Percentiles rank a stretch among this genome's conserved stretches.
These are phyloP conservation scores for Alternaria metachromatica DNA, from an alignment of 2,329 filamentous ascomycete genomes.

Conservation along the genomic window DNA sequence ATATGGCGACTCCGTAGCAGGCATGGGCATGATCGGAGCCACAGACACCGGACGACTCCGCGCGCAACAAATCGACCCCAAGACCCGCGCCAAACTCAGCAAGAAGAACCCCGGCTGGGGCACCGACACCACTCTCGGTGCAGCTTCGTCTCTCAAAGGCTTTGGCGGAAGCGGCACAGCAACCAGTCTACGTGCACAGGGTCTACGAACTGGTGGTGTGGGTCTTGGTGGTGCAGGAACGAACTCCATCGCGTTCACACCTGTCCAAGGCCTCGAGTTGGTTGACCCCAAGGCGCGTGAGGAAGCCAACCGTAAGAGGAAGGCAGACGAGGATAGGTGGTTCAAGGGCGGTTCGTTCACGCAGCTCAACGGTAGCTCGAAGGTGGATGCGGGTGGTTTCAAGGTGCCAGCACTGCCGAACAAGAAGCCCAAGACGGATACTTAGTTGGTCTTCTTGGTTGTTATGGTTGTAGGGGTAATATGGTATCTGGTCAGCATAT, in stretches of 20 bases:
- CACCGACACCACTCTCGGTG: conserved; percentile 62
- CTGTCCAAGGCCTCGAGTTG: conserved; percentile 91
- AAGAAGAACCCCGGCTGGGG: conserved; percentile 98
- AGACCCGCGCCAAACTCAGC: conserved; percentile 89
- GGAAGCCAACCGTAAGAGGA: conserved; percentile 86
- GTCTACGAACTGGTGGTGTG: conserved; percentile 81
- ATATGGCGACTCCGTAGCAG: conserved; percentile 86
- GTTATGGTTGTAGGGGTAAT: background rate
- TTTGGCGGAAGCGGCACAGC: conserved; percentile 72
- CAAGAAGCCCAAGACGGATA: conserved; percentile 64
- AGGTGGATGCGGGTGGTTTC: conserved; percentile 69
- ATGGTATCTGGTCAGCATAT: background rate
- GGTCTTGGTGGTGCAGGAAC: conserved; percentile 73
- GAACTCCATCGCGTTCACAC: conserved; percentile 89
- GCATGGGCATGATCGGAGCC: conserved; percentile 94
- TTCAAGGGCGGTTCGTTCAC: conserved; percentile 98
- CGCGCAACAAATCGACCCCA: conserved; percentile 86
- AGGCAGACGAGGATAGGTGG: conserved; percentile 93
- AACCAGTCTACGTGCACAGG: conserved; percentile 77
- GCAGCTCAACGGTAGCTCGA: conserved; percentile 68
- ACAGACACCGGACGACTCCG: conserved; percentile 88
- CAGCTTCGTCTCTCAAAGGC: conserved; percentile 74
- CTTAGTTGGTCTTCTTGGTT: background rate
- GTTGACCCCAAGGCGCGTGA: conserved; percentile 92
- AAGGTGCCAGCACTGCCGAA: conserved; percentile 80